Evolutionary conservation across 257 asterid species (phyloP), one percentile per base, ranked within the genome.

Genomic region (Nicotiana otophora): DNA sequence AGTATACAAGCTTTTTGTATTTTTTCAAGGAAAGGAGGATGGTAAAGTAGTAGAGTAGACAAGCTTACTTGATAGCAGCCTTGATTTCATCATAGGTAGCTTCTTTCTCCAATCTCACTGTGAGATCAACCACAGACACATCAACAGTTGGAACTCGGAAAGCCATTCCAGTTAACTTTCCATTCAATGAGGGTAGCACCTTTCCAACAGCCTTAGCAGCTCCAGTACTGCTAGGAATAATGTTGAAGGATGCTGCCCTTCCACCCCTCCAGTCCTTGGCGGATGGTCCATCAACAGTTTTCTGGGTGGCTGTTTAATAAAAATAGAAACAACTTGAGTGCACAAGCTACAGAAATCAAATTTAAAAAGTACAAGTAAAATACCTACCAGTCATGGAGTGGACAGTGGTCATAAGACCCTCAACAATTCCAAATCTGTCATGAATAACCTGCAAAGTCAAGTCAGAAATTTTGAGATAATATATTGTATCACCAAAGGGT

Each of bases 221-320:
- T 80, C 97, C 97, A 62, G 97, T 93, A 88, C 97, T 93, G 86
- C 97, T 93, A 20, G 97, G 97, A 61, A 92, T 90, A 66, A 93
- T 91, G 88, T 91, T 93, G 85, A 90, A 93, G 31, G 97, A 93
- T 64, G 97, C 97, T 55, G 97, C 96, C 81, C 97, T 88, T 70
- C 97, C 97, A 84, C 97, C 97, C 61, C 94, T 91, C 97, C 97
- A 93, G 87, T 93, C 97, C 90, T 93, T 93, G 83, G 91, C 88
- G 39, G 97, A 93, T 81, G 97, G 97, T 76, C 97, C 97, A 82
- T 93, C 97, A 78, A 93, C 97, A 62, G 97, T 93, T 87, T 93
- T 93, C 77, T 91, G 96, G 34, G 96, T 93, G 63, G 97, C 97
- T 93, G 87, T 39, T 23, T 64, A 62, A 36, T 64, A 48, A 74